Percentiles rank a stretch among this genome's conserved stretches.
Conservation (phyloP, 805 yeast genomes). For the Wickerhamomyces bovis region DNA sequence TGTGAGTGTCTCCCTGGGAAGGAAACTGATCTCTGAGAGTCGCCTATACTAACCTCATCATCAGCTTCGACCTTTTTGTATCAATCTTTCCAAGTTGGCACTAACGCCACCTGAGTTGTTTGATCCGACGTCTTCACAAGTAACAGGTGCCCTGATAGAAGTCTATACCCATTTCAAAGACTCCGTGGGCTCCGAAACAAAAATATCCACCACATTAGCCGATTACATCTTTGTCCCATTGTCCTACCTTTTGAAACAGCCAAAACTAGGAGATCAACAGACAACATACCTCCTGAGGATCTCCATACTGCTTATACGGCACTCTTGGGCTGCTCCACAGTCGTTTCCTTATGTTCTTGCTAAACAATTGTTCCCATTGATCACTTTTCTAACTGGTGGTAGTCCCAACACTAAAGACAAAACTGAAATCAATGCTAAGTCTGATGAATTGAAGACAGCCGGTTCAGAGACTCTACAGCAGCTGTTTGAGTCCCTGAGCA, state of each 20-base stretch:
- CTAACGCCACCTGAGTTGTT: slow-evolving; percentile 33
- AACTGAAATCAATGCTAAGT: slow-evolving; percentile 18
- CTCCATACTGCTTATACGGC: slow-evolving; percentile 35
- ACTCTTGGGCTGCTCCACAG: slow-evolving; percentile 41
- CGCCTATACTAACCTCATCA: slow-evolving; percentile 5
- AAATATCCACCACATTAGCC: slow-evolving; percentile 38
- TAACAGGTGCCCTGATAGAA: slow-evolving; percentile 29
- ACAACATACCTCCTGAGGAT: slow-evolving; percentile 41
- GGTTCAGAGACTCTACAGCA: slow-evolving; percentile 28
- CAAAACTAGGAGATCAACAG: slow-evolving; percentile 39
- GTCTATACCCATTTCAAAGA: slow-evolving; percentile 23
- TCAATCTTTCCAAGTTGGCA: slow-evolving; percentile 36
- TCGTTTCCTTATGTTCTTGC: slow-evolving; percentile 32
- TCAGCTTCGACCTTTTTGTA: slow-evolving; percentile 36
- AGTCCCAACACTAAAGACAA: slow-evolving; percentile 31
- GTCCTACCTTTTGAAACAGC: slow-evolving; percentile 44
- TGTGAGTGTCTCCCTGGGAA: slow-evolving; percentile 6
- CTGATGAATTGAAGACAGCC: slow-evolving; percentile 32
- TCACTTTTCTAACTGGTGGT: slow-evolving; percentile 42
- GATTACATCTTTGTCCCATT: slow-evolving; percentile 62
- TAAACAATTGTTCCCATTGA: slow-evolving; percentile 40
- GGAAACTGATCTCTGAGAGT: not conserved
- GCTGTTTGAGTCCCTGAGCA: slow-evolving; percentile 27
- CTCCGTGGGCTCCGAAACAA: slow-evolving; percentile 12
- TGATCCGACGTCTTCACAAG: slow-evolving; percentile 26